phyloP scores from a whole-genome alignment of 2,329 filamentous ascomycete species.

The Penicillium sp. region DNA sequence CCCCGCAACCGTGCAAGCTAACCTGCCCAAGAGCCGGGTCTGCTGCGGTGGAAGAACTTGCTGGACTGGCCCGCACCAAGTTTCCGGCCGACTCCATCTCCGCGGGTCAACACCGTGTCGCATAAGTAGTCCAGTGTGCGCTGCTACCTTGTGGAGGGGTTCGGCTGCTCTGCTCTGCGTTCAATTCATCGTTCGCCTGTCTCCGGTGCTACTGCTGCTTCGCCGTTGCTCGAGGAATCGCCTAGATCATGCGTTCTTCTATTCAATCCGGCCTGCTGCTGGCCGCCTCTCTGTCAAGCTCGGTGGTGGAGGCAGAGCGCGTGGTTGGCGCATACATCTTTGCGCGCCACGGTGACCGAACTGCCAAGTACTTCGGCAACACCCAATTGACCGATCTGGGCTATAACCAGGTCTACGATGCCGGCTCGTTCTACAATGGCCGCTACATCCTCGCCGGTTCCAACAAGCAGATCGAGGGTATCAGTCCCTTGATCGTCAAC shows the following conservation, averaged over 20 bases:
- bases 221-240: background rate
- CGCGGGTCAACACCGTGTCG: constrained; percentile 1
- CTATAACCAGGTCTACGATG: constrained; percentile 71
- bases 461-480: constrained; percentile 62
- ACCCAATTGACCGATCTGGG: constrained; percentile 77
- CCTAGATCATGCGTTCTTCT: constrained; percentile 30
- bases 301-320: constrained; percentile 58
- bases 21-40: background rate
- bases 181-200: background rate
- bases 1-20: background rate
- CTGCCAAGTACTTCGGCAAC: constrained; percentile 71
- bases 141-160: background rate
- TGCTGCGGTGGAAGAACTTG: background rate
- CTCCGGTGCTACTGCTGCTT: background rate
- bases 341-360: constrained; percentile 86
- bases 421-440: constrained; percentile 73
- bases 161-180: background rate
- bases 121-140: constrained; percentile 1
- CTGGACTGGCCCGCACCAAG: background rate
- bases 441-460: constrained; percentile 70
- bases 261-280: constrained; percentile 29
- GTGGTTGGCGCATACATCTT: constrained; percentile 84
- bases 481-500: constrained; percentile 68
- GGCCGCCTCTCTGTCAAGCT: constrained; percentile 27
- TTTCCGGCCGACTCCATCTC: background rate